Evolutionary conservation across 306 rosid genomes (phyloP).

Genomic region (Sicyos edulis): DNA sequence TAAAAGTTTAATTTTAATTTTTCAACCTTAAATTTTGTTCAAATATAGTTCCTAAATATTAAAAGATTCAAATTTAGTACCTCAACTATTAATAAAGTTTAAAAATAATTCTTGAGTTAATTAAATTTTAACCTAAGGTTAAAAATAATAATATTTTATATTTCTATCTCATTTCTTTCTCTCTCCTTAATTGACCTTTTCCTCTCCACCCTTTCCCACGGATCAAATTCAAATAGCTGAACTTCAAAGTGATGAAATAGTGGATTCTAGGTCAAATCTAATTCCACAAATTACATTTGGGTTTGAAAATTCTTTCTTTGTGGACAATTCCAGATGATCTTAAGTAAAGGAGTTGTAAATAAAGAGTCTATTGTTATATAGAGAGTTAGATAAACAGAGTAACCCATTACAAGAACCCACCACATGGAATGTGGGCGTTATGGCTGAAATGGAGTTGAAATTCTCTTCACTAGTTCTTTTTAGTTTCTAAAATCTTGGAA

Average conservation of each 20-base stretch:
- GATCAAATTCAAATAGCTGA: too few species aligned
- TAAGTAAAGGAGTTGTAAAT: conserved; percentile 35
- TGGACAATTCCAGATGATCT: conserved; percentile 28
- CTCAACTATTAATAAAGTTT: too few species aligned
- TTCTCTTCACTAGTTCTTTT: conserved; percentile 17
- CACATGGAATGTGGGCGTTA: conserved; percentile 34
- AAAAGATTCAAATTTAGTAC: too few species aligned
- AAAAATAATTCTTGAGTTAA: too few species aligned
- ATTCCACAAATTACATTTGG: conserved; percentile 34
- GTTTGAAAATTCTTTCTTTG: conserved; percentile 21
- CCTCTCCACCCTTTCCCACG: too few species aligned
- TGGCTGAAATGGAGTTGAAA: conserved; percentile 26
- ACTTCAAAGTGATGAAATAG: conserved; percentile 19
- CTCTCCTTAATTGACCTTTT: too few species aligned
- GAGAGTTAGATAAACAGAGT: conserved; percentile 33
- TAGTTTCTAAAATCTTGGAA: conserved; percentile 9
- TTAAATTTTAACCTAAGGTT: too few species aligned
- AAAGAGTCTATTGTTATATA: conserved; percentile 26
- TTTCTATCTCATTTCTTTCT: too few species aligned
- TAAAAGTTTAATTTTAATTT: too few species aligned
- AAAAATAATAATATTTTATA: too few species aligned
- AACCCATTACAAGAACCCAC: conserved; percentile 34
- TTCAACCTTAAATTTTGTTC: too few species aligned
- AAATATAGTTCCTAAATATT: too few species aligned
- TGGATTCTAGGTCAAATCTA: conserved; percentile 27